Percentiles rank a stretch among this genome's conserved stretches.
Conservation (phyloP, 2,329 filamentous ascomycete genomes). For the Colletotrichum zoysiae region DNA sequence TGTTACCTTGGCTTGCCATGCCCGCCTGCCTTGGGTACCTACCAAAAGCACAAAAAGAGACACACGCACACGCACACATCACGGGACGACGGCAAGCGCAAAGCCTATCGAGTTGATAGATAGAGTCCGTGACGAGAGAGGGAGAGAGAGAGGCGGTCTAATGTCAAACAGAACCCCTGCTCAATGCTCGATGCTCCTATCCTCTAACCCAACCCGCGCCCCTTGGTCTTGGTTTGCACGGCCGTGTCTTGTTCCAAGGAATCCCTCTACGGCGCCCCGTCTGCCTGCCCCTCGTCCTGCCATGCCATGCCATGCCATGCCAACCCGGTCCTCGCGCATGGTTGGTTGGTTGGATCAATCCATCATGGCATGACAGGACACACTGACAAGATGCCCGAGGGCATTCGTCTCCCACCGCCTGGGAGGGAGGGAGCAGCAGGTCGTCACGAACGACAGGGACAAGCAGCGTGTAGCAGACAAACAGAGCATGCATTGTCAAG, state of each 20-base stretch:
- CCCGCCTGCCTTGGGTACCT: conserved; percentile 5
- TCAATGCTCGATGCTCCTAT: conserved; percentile 15
- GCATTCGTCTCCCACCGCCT: neutral
- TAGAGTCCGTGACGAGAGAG: conserved; percentile 11
- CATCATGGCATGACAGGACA: conserved; percentile 30
- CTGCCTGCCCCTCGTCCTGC: conserved; percentile 17
- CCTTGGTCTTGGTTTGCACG: conserved; percentile 4
- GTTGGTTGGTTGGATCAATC: conserved; percentile 16
- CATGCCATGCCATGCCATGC: conserved; percentile 9
- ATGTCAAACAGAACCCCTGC: conserved; percentile 38
- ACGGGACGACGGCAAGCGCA: conserved; percentile 10
- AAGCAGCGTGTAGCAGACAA: conserved; percentile 7
- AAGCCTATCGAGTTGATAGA: conserved; percentile 33
- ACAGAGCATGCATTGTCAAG: conserved; percentile 2
- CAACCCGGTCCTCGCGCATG: conserved; percentile 7
- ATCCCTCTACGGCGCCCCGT: conserved; percentile 20
- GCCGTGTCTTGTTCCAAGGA: conserved; percentile 33
- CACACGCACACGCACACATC: neutral
- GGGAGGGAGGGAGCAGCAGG: conserved; percentile 4
- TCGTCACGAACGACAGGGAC: neutral
- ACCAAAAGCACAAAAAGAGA: neutral
- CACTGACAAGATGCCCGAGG: conserved; percentile 8
- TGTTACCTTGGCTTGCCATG: conserved; percentile 22
- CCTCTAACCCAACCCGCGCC: conserved; percentile 5
- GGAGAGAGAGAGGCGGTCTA: conserved; percentile 32